A percentile compares a stretch with the other conserved stretches of the same genome.
Conservation (phyloP, 257 asterid genomes). For the Parsonsia alboflavescens region DNA sequence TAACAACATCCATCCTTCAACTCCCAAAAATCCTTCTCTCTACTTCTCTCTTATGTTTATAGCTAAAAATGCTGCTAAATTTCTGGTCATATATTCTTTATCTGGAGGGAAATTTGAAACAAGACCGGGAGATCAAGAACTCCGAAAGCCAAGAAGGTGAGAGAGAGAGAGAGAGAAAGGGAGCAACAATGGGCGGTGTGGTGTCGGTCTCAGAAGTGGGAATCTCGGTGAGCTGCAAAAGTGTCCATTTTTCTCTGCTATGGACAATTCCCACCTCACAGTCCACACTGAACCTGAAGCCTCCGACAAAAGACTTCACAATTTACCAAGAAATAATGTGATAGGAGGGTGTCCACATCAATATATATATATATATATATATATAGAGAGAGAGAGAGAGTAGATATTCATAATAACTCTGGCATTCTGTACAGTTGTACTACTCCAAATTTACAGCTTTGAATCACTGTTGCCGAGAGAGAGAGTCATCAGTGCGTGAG, state of each 20-base stretch:
- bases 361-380: neutral
- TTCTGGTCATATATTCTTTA: conserved; percentile 16
- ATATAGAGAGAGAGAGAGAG: neutral
- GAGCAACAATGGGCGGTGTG: conserved; percentile 4
- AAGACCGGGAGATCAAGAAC: conserved; percentile 14
- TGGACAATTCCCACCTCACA: conserved; percentile 16
- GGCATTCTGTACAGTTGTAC: conserved; percentile 13
- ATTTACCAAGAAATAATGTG: conserved; percentile 19
- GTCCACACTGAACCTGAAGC: conserved; percentile 3
- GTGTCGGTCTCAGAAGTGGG: conserved; percentile 12
- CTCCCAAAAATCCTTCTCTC: conserved; percentile 18
- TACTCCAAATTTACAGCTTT: conserved; percentile 13
- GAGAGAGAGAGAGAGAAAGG: neutral
- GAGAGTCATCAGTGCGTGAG: conserved; percentile 22
- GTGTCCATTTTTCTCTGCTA: conserved; percentile 20
- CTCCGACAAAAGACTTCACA: conserved; percentile 22
- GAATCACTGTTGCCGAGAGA: conserved; percentile 10
- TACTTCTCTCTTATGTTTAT: conserved; percentile 10
- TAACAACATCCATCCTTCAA: conserved; percentile 30
- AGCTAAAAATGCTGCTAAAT: conserved; percentile 7
- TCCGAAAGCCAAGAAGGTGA: conserved; percentile 25
- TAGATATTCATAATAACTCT: neutral
- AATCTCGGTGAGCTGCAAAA: conserved; percentile 28
- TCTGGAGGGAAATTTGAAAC: conserved; percentile 25
- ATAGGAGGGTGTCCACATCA: conserved; percentile 16